phyloP scores from a whole-genome alignment of 768 basidiomycete species.

The Candolleomyces efflorescens region DNA sequence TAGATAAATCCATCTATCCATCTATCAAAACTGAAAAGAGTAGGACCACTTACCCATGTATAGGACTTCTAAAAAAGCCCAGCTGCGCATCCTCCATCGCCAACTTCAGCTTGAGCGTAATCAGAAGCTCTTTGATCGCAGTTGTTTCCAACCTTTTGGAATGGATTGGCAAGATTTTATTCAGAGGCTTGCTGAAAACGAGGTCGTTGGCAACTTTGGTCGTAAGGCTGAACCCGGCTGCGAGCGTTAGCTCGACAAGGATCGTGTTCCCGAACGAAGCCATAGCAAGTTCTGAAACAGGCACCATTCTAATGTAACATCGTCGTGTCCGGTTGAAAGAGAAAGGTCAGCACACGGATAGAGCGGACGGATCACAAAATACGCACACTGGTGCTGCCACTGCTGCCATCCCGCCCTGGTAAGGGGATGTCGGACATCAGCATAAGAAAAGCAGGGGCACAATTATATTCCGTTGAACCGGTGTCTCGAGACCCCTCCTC shows the following conservation, averaged over 20 bases:
- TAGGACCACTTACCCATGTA: slow-evolving; percentile 42
- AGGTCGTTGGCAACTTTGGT: slow-evolving; percentile 50
- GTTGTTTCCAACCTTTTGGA: slow-evolving; percentile 54
- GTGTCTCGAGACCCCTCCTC: too few relatives aligned
- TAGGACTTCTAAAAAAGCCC: slow-evolving; percentile 57
- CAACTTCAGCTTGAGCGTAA: slow-evolving; percentile 59
- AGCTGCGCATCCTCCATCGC: slow-evolving; percentile 54
- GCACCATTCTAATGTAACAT: slow-evolving; percentile 38
- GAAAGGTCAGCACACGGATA: too few relatives aligned
- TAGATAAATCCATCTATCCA: background rate
- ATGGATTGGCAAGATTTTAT: slow-evolving; percentile 47
- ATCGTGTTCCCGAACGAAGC: slow-evolving; percentile 52
- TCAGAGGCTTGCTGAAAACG: slow-evolving; percentile 44
- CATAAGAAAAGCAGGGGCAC: too few relatives aligned
- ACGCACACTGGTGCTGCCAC: slow-evolving; percentile 38
- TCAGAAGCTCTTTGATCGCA: slow-evolving; percentile 49
- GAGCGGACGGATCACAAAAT: background rate
- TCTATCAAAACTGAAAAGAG: too few relatives aligned
- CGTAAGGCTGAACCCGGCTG: slow-evolving; percentile 50
- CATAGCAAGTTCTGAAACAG: slow-evolving; percentile 48
- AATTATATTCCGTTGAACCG: too few relatives aligned
- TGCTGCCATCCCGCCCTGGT: slow-evolving; percentile 39
- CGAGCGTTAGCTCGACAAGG: slow-evolving; percentile 51
- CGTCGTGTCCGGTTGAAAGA: too few relatives aligned
- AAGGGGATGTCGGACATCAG: slow-evolving; percentile 2